Evolutionary conservation across 2,329 filamentous ascomycete species (phyloP).

Genomic region (Penicillium sp.): DNA sequence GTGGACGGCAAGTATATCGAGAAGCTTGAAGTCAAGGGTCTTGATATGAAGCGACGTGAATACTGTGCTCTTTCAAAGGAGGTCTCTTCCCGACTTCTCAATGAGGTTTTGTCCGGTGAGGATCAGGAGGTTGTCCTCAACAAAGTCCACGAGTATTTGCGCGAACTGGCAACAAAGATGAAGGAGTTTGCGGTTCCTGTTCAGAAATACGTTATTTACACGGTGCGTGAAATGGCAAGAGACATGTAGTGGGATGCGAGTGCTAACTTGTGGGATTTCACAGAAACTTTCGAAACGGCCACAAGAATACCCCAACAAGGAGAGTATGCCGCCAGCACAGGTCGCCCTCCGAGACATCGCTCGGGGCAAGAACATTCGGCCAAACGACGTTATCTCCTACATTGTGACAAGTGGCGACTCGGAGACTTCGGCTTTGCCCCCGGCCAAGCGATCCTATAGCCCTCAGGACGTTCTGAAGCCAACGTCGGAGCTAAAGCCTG

Average conservation of each 20-base stretch:
- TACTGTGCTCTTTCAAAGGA: constrained; percentile 97
- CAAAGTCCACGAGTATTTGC: constrained; percentile 90
- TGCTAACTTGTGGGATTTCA: constrained; percentile 21
- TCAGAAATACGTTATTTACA: constrained; percentile 96
- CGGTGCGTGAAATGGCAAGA: constrained; percentile 50
- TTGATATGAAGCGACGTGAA: constrained; percentile 97
- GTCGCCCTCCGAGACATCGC: constrained; percentile 88
- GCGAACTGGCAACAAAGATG: constrained; percentile 84
- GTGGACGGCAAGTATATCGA: constrained; percentile 87
- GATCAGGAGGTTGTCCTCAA: constrained; percentile 86
- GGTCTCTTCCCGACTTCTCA: constrained; percentile 85
- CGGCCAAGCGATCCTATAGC: constrained; percentile 87
- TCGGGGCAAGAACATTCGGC: constrained; percentile 83
- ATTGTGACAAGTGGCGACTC: constrained; percentile 75
- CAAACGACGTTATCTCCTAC: constrained; percentile 95
- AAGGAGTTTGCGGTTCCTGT: constrained; percentile 74
- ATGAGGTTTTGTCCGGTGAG: constrained; percentile 91
- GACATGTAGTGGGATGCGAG: neutral
- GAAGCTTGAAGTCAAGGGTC: constrained; percentile 95
- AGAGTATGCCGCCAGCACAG: constrained; percentile 95
- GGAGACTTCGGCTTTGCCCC: constrained; percentile 64
- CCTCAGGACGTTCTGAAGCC: constrained; percentile 82
- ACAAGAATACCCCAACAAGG: constrained; percentile 89
- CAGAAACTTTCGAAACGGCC: constrained; percentile 90
- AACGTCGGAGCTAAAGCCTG: constrained; percentile 75